Conservation (phyloP, 495 filamentous ascomycete species). For the Trichoderma orchidacearum region DNA sequence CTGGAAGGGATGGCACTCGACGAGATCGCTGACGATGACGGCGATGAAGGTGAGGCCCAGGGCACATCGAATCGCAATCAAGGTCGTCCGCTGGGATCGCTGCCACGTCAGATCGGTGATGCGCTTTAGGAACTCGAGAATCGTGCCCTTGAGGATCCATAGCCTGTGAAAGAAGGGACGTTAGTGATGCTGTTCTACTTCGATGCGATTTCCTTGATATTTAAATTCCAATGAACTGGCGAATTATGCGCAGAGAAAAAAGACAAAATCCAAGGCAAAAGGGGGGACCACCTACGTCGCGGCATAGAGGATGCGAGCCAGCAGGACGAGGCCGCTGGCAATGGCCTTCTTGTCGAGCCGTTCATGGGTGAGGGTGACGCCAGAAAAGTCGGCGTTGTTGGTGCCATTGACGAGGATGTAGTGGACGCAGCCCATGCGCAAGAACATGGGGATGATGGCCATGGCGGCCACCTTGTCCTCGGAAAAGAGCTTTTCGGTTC, state of each 20-base stretch:
- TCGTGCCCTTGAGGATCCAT: constrained; percentile 82
- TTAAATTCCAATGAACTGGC: no score
- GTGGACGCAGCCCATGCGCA: constrained; percentile 79
- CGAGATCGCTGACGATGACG: constrained; percentile 65
- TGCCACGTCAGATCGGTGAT: constrained; percentile 57
- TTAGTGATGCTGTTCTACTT: background rate
- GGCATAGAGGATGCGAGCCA: constrained; percentile 52
- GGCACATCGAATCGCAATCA: constrained; percentile 59
- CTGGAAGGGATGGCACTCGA: constrained; percentile 72
- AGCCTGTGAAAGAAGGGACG: constrained; percentile 37
- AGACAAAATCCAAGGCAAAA: background rate
- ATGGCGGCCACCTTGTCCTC: constrained; percentile 81
- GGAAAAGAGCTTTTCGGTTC: constrained; percentile 66
- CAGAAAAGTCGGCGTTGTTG: constrained; percentile 54
- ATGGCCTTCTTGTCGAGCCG: constrained; percentile 37
- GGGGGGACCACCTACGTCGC: constrained; percentile 40
- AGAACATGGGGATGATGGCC: constrained; percentile 64
- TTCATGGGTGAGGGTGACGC: constrained; percentile 24
- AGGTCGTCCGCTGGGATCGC: constrained; percentile 47
- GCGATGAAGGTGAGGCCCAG: constrained; percentile 64
- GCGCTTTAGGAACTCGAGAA: constrained; percentile 81
- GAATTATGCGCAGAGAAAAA: background rate
- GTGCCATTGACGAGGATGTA: constrained; percentile 73
- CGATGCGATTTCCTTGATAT: background rate
- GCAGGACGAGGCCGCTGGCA: constrained; percentile 53